Evolutionary conservation across 2,329 filamentous ascomycete genomes (phyloP).

Genomic region (Aphanocladium album): DNA sequence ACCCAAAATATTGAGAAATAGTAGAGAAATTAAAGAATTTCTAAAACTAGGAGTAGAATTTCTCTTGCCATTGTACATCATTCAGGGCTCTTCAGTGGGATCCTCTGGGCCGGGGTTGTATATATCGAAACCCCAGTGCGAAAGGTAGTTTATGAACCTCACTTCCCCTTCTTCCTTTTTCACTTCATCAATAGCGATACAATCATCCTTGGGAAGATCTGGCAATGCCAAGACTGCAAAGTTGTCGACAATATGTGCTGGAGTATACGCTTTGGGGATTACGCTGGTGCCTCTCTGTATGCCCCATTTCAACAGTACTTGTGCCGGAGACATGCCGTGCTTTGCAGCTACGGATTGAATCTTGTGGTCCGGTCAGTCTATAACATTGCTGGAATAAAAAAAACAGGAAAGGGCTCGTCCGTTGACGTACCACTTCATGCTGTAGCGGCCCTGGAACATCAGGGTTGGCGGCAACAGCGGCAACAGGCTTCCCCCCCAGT

Average conservation of each 20-base stretch:
- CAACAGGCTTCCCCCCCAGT: background rate
- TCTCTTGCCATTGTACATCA: too few species aligned
- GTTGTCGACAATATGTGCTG: constrained; percentile 3
- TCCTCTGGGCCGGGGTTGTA: constrained; percentile 1
- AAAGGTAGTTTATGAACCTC: background rate
- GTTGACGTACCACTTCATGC: background rate
- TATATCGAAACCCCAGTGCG: constrained; percentile 9
- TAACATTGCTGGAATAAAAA: too few species aligned
- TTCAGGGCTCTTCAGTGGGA: background rate
- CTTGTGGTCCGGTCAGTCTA: too few species aligned
- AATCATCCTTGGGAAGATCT: background rate
- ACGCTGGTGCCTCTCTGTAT: background rate
- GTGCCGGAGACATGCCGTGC: background rate
- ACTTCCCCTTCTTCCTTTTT: background rate
- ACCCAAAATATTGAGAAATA: too few species aligned
- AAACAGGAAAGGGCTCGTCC: too few species aligned
- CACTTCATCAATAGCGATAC: background rate
- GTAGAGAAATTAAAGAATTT: too few species aligned
- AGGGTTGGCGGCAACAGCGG: background rate
- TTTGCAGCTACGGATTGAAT: background rate
- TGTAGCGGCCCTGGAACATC: constrained; percentile 1
- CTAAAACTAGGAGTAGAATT: too few species aligned
- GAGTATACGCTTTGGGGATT: constrained; percentile 6
- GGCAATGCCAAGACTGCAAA: background rate
- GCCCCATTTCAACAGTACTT: constrained; percentile 11